Evolutionary conservation across 2,329 filamentous ascomycete genomes (phyloP), one percentile per base, ranked within the genome.

Genomic region (Apiospora malaysiana): DNA sequence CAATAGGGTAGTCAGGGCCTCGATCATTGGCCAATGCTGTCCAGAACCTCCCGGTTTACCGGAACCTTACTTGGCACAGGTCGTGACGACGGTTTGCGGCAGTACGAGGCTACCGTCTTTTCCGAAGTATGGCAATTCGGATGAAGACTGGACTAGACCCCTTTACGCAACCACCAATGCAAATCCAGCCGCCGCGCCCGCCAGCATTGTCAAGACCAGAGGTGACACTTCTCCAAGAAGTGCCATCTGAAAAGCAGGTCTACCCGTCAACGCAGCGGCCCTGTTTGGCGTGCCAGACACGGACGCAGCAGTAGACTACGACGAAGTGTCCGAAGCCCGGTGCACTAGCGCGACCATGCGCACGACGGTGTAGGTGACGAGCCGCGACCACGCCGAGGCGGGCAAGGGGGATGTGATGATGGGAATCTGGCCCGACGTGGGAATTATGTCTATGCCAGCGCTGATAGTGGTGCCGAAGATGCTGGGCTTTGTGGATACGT

Each of bases 1-100:
- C n/a, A 14, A 23, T 2, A 23, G 14, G 10, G 4, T 4, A 18
- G 16, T 4, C 6, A 32, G 25, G 16, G 25, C 9, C 5, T 32
- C 0, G 4, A 32, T 18, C 32, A 27, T 37, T 37, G 16, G 51
- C 51, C 51, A 59, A 59, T 59, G 25, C 6, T 56, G 6, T 10
- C 14, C 7, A 59, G 51, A 59, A n/a, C 27, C 27, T 59, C 32
- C 51, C 51, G 27, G 37, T 1, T 21, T 10, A 10, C 51, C 51
- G 51, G 51, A 59, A 59, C 51, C 51, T 7, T 37, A 63, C 27
- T 63, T 63, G 56, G 32, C 56, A 23, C 18, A 59, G 16, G 49
- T n/a, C 32, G 14, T 45, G 32, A 63, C 56, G 56, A 21, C 27
- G n/a, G 32, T n/a, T 14, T 12, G 18, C 56, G 18, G 56, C 18